Conservation (phyloP, 768 basidiomycete species). For the Lactifluus subvellereus region DNA sequence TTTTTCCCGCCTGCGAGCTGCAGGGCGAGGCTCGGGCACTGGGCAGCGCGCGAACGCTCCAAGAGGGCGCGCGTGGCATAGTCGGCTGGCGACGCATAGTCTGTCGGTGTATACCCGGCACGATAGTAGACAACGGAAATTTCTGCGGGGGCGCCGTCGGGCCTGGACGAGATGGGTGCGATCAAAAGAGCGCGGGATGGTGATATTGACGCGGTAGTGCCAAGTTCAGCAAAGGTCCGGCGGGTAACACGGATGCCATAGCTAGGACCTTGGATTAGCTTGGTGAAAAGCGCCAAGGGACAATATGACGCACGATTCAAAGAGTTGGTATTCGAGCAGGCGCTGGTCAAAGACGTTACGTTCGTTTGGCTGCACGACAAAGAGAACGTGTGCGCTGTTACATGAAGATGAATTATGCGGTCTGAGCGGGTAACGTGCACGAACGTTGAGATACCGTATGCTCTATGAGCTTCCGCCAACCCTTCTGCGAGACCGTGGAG, state of each 20-base stretch:
- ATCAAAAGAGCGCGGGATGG: slow-evolving; percentile 41
- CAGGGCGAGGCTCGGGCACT: slow-evolving; percentile 85
- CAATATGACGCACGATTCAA: slow-evolving; percentile 53
- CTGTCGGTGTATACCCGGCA: slow-evolving; percentile 78
- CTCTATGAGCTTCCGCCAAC: slow-evolving; percentile 71
- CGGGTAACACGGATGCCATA: slow-evolving; percentile 70
- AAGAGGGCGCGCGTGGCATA: slow-evolving; percentile 73
- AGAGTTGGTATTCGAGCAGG: slow-evolving; percentile 78
- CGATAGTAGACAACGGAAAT: slow-evolving; percentile 90
- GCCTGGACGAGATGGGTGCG: slow-evolving; percentile 29
- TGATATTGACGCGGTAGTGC: slow-evolving; percentile 41
- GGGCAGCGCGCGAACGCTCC: slow-evolving; percentile 81
- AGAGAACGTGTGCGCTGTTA: slow-evolving; percentile 56
- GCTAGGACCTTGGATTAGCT: slow-evolving; percentile 35
- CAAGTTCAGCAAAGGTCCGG: slow-evolving; percentile 70
- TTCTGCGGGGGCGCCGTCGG: slow-evolving; percentile 42
- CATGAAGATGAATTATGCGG: not conserved
- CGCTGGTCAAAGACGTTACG: slow-evolving; percentile 95
- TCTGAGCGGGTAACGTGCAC: slow-evolving; percentile 12
- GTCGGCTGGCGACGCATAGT: slow-evolving; percentile 60
- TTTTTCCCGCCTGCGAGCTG: slow-evolving; percentile 98
- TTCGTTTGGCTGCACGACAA: slow-evolving; percentile 86
- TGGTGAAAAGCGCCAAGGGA: not conserved
- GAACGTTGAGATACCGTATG: slow-evolving; percentile 57
- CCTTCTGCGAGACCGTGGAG: slow-evolving; percentile 66